phyloP scores from a whole-genome alignment of 2,329 filamentous ascomycete species.

The Fusarium musae region DNA sequence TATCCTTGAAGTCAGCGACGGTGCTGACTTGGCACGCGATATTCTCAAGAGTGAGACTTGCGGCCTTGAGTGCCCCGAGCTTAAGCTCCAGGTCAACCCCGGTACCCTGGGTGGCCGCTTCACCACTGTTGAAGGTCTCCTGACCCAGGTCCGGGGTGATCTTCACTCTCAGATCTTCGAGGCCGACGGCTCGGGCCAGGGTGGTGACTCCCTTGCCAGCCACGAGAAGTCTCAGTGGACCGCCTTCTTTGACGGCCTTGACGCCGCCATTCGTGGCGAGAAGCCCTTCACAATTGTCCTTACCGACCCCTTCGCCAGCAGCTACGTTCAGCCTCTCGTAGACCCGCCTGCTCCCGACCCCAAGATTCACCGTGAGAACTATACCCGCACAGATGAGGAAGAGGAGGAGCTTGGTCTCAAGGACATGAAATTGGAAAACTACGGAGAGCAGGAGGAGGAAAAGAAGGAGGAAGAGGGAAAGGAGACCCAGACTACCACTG shows the following conservation, averaged over 20 bases:
- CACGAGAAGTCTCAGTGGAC: conserved; percentile 79
- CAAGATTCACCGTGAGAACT: conserved; percentile 83
- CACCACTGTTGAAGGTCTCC: conserved; percentile 93
- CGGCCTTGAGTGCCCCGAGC: conserved; percentile 84
- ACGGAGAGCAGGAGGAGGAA: conserved; percentile 63
- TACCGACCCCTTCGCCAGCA: conserved; percentile 88
- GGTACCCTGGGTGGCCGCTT: conserved; percentile 96
- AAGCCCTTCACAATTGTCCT: conserved; percentile 85
- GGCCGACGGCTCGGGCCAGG: conserved; percentile 65
- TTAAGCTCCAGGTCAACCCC: conserved; percentile 87
- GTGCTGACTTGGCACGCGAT: conserved; percentile 84
- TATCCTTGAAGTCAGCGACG: conserved; percentile 75
- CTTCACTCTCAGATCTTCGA: conserved; percentile 90
- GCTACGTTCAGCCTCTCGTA: conserved; percentile 91
- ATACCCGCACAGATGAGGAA: conserved; percentile 88
- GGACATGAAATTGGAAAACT: conserved; percentile 94
- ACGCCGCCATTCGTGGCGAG: conserved; percentile 82
- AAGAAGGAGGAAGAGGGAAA: conserved; percentile 33
- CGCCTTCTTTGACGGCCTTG: conserved; percentile 81
- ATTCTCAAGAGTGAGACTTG: conserved; percentile 98
- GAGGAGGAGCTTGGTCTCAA: conserved; percentile 90
- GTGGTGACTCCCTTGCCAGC: conserved; percentile 81
- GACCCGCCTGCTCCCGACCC: conserved; percentile 77
- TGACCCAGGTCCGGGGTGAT: conserved; percentile 93
- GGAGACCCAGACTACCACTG: conserved; percentile 19